Conservation (phyloP, 2,329 filamentous ascomycete species). For the Claviceps cyperi region DNA sequence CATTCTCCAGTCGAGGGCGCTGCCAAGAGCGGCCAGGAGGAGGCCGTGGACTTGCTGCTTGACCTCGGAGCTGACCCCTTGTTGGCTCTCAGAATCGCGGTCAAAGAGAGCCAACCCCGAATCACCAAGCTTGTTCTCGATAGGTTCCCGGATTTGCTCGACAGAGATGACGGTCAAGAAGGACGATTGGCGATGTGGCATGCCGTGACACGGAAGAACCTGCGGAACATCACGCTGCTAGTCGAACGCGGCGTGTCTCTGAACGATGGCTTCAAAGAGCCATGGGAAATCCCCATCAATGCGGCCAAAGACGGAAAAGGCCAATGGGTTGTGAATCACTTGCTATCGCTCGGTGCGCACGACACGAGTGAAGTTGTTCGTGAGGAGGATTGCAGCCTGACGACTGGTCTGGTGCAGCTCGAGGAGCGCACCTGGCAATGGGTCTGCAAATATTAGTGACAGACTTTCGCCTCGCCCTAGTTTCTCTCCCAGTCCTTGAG, state of each 20-base stretch:
- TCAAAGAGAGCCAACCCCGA: neutral
- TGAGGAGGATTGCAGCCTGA: neutral
- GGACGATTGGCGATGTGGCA: neutral
- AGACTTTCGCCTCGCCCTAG: too few relatives aligned
- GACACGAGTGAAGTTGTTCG: neutral
- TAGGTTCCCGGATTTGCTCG: neutral
- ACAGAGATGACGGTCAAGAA: neutral
- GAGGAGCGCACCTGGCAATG: slow-evolving; percentile 2
- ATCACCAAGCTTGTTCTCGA: neutral
- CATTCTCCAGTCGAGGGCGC: neutral
- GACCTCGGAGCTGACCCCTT: neutral
- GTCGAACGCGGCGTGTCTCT: neutral
- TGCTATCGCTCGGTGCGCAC: slow-evolving; percentile 1
- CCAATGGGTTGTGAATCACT: neutral
- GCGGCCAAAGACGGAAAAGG: neutral
- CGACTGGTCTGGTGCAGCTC: neutral
- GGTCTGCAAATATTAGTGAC: neutral
- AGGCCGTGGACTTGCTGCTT: neutral
- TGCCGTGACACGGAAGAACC: neutral
- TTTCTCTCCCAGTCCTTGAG: neutral
- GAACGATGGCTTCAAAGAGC: neutral
- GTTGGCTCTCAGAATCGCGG: neutral
- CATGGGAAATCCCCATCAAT: neutral
- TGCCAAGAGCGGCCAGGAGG: neutral
- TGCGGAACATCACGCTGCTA: neutral